Base-by-base conservation (phyloP, 2,329 filamentous ascomycete genomes). In the Akanthomyces lecanii region DNA sequence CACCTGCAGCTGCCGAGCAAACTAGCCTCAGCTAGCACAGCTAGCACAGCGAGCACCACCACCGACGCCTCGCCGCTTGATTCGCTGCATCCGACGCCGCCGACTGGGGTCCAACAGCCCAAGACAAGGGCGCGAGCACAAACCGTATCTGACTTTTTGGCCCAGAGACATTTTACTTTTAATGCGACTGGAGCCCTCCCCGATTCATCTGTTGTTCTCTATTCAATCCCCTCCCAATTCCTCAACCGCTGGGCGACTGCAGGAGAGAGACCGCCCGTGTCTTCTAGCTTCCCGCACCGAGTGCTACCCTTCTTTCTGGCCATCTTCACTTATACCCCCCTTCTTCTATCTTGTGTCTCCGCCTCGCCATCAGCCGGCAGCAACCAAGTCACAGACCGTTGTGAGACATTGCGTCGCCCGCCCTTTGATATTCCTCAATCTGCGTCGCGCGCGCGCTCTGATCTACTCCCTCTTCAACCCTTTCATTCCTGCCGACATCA, bases 401-500 rank as follows among this genome's bases (percentile, higher is more conserved):
- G 25, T n/a, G 48, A 30, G 48, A 51, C 25, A 51, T n/a, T 51
- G 48, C 25, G 30, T 51, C 48, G 4, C 48, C 48, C 6, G 7
- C 14, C 10, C 38, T 40, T 5, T 30, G 3, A 36, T 36, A n/a
- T 33, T 7, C 33, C 33, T 11, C 33, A 10, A 36, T 36, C 8
- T 11, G 33, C 33, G 33, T 36, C 10, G 33, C 33, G 33, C 30
- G 30, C 33, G 4, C 5, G 33, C 7, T 11, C 33, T 36, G 33
- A 12, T 25, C 25, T 48, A 30, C n/a, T 38, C n/a, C 18, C 40
- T 55, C 42, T 14, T n/a, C 45, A 36, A 45, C 6, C 25, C 50
- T 7, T 3, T 12, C 16, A 16, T 10, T 6, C 21, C n/a, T 40
- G 21, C 25, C 28, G 30, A 16, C 54, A 65, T 36, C 58, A 72